Base-by-base conservation (phyloP, 306 rosid genomes). In the Casuarina cunninghamiana region DNA sequence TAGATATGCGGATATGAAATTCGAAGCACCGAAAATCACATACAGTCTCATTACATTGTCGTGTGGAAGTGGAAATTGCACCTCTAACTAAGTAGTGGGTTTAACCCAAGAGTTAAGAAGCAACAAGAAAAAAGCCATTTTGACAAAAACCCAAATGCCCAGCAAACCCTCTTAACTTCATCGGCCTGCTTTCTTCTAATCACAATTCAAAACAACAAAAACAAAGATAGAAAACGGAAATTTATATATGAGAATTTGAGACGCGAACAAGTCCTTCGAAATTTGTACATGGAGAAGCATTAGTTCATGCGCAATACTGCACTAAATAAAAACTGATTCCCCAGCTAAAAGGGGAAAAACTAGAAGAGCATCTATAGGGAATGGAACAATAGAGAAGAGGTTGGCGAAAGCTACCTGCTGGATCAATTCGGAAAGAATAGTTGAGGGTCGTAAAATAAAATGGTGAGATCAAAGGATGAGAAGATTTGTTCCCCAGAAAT, bases 391-490 rank as follows among this genome's bases (percentile, higher is more conserved):
- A 37, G 45, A 63, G 41, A 41, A 17, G 35, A 66, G 42, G 71
- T 15, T 32, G 71, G 71, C 16, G 71, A 66, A 66, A 7, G 71
- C 49, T 41, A 66, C 71, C 71, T 66, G 50, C 3, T 42, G 71
- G 42, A 49, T 66, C 12, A 32, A 38, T 32, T 61, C 1, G 32
- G 16, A 3, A 66, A 12, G 60, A 54, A 60, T 32, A 45, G 32
- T 26, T 26, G 32, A 26, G 32, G 32, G 32, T 26, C 32, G 32
- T 26, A 26, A 26, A 26, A 26, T 26, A 26, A 26, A 26, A 26
- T 26, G 32, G 32, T 26, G 32, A 26, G 32, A 26, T 26, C 32
- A 26, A 26, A 26, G 32, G 32, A 26, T 43, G 26, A 57, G 43
- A 44, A 21, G 43, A 19, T 19, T 44, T 32, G 45, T 10, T 26